These are phyloP conservation scores for Zangia roseola DNA, from an alignment of 768 basidiomycete genomes.

Conservation along the genomic window DNA sequence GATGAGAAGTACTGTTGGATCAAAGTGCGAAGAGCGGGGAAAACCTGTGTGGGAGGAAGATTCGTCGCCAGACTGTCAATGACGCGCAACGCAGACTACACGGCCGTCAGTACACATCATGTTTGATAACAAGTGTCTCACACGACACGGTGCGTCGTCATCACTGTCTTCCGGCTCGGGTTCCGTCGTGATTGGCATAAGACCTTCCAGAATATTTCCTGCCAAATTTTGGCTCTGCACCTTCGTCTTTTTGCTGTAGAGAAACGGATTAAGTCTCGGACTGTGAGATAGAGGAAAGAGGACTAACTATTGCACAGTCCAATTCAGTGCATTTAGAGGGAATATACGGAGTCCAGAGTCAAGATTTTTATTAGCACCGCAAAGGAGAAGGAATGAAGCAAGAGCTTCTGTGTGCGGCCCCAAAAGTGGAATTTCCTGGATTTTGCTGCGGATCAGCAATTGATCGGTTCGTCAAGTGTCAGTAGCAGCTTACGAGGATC, in stretches of 20 bases:
- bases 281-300: not conserved
- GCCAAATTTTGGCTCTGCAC: slow-evolving; percentile 85
- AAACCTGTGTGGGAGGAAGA: slow-evolving; percentile 93
- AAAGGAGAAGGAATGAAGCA: slow-evolving; percentile 82
- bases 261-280: slow-evolving; percentile 2
- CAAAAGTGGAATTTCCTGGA: slow-evolving; percentile 89
- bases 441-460: slow-evolving; percentile 4
- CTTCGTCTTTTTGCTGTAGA: slow-evolving; percentile 88
- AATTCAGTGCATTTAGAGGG: slow-evolving; percentile 89
- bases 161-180: slow-evolving; percentile 92
- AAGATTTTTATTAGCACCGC: slow-evolving; percentile 74
- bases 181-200: slow-evolving; percentile 94
- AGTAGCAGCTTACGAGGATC: slow-evolving; percentile 63
- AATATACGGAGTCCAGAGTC: slow-evolving; percentile 84
- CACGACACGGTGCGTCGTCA: slow-evolving; percentile 89
- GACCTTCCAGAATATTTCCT: slow-evolving; percentile 79
- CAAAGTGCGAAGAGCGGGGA: slow-evolving; percentile 83
- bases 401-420: slow-evolving; percentile 85
- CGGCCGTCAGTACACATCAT: slow-evolving; percentile 6
- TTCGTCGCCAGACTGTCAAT: slow-evolving; percentile 91
- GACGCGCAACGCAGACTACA: slow-evolving; percentile 87
- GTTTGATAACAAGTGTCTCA: slow-evolving; percentile 37
- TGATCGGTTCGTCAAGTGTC: not conserved
- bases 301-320: slow-evolving; percentile 93
- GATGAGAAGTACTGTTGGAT: slow-evolving; percentile 86